Base-by-base conservation (phyloP, 2,329 filamentous ascomycete species). In the Myriosclerotinia duriaeana region DNA sequence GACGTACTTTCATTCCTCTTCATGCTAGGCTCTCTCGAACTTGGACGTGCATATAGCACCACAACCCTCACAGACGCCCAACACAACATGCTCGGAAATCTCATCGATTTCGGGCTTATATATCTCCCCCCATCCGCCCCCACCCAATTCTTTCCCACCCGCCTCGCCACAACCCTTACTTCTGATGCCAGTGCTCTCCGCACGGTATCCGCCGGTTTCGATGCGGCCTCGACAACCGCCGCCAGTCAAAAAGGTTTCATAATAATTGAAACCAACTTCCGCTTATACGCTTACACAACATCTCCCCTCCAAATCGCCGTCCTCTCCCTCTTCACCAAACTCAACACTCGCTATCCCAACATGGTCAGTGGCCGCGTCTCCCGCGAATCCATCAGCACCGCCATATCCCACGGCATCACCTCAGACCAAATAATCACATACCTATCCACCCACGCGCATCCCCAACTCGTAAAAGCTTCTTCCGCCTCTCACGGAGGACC, bases 1-100 rank as follows among this genome's bases (percentile, higher is more conserved):
- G 95, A 99, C 75, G 93, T 98, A 77, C 86, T 99, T 7, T 93
- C 92, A 8, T 99, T 99, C 77, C 87, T 99, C 72, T 98, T 99
- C 78, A 91, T 97, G 76, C 88, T 99, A 38, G 94, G 94, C 55
- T 96, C 91, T 63, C 87, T 98, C 67, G 93, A 98, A 76, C 88
- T 98, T 12, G 95, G 95, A 15, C 88, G 91, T 69, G 91, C 92
- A 52, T 99, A 99, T 80, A 91, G 92, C 76, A 97, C 92, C 26
- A 86, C 88, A 53, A 91, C 91, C 38, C 84, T 99, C 59, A 91
- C 92, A 0, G 85, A 89, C 54, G 89, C 91, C 38, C 92, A 97
- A 72, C 85, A 86, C 59, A 90, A 92, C 72, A 97, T 97, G 86
- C 85, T 99, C n/a, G 88, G 91, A 17, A 91, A 93, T 69, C 88